Evolutionary conservation across 1,139 yeast genomes (phyloP).

Genomic region (Suhomyces taliae): DNA sequence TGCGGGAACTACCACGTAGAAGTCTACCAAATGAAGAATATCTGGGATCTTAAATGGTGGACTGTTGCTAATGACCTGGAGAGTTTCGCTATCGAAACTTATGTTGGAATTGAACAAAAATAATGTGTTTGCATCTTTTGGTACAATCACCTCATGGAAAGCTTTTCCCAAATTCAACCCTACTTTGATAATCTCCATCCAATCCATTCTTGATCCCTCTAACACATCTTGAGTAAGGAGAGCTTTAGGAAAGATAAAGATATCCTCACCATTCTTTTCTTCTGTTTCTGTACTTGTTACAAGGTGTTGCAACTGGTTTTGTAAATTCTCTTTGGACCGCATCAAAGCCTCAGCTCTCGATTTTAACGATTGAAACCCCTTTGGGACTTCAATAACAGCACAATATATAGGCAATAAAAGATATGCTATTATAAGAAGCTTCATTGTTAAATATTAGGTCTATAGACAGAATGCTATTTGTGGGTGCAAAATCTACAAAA

Average conservation of each 20-base stretch:
- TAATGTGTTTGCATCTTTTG: conserved; percentile 30
- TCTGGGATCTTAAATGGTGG: conserved; percentile 40
- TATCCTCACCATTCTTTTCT: conserved; percentile 8
- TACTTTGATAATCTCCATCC: conserved; percentile 1
- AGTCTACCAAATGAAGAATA: conserved; percentile 29
- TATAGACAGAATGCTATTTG: too few relatives aligned
- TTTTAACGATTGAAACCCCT: background rate
- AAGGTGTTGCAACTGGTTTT: background rate
- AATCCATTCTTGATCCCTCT: conserved; percentile 11
- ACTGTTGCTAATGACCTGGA: conserved; percentile 22
- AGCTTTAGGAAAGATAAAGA: conserved; percentile 25
- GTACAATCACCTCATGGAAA: conserved; percentile 18
- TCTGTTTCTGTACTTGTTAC: background rate
- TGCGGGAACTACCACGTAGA: conserved; percentile 34
- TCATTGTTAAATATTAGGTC: background rate
- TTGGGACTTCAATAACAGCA: background rate
- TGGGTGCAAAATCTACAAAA: background rate
- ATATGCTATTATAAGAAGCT: background rate
- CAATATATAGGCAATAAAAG: background rate
- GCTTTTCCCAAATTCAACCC: conserved; percentile 11
- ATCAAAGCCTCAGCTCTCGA: background rate
- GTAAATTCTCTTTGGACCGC: background rate
- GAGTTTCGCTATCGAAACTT: background rate
- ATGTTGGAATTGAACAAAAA: conserved; percentile 34
- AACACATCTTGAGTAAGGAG: conserved; percentile 18